Base-by-base conservation (phyloP, 2,329 filamentous ascomycete species). In the Trichothecium sympodiale region DNA sequence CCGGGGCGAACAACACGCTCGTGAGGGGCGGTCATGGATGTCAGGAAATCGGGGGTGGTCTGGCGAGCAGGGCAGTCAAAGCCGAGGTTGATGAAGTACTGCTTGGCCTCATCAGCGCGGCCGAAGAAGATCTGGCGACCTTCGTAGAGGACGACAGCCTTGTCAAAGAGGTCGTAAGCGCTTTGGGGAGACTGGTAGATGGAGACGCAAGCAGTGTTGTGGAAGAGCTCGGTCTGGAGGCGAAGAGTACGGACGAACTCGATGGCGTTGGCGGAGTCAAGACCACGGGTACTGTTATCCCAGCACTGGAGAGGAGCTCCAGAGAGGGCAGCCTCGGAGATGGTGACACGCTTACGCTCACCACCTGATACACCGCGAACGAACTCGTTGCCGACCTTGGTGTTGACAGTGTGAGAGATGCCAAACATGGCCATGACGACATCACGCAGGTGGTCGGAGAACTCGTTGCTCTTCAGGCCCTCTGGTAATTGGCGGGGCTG, bases 351-450 rank as follows among this genome's bases (percentile, higher is more conserved):
- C 61, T 78, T 78, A 35, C 78, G 68, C 64, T 86, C 80, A 51
- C 81, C 82, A 51, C 81, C 81, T 18, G 74, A 80, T 8, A 86
- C 80, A 55, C 81, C 81, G 39, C 81, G 77, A 20, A 85, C 63
- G 51, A 76, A 85, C 55, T 85, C 80, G 56, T 85, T 83, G 33
- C 81, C 81, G 16, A 86, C 80, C 13, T 70, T 67, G 3, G 80
- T 85, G 59, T 85, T 78, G 51, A 78, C 54, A 1, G 80, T 85
- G 57, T 86, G 81, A 12, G 71, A 69, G 44, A 85, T 82, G 42
- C 81, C 81, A 43, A 81, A 84, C 59, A 81, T 75, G 46, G 80
- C 79, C 80, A 84, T 83, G 42, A 80, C 71, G 30, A 84, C 77
- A 52, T 85, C 79, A 23, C 78, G 70, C 43, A 82, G 60, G 43